phyloP scores from a whole-genome alignment of 371 early-diverging fungal species.

The Mortierella sp. region DNA sequence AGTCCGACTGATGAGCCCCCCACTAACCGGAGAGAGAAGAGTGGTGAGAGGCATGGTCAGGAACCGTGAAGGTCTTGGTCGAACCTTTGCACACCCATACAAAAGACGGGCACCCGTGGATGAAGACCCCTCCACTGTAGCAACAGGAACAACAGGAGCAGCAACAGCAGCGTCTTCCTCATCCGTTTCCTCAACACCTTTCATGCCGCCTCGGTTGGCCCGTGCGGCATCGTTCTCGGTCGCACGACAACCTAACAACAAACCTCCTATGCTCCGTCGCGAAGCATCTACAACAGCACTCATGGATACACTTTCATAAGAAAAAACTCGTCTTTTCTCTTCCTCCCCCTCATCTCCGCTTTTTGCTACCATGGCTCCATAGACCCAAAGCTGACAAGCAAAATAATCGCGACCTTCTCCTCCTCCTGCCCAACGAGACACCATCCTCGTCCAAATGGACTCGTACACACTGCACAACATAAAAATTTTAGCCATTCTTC shows the following conservation, averaged over 20 bases:
- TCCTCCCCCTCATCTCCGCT: no score
- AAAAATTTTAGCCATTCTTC: no score
- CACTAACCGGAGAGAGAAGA: neutral
- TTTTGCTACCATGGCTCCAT: no score
- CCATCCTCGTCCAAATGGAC: no score
- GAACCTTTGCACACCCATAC: no score
- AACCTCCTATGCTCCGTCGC: conserved; percentile 14
- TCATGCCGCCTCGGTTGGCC: conserved; percentile 8
- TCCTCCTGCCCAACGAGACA: no score
- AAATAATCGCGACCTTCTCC: no score
- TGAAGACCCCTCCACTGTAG: neutral
- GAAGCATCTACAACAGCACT: conserved; percentile 15
- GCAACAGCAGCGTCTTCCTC: neutral
- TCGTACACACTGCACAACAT: no score
- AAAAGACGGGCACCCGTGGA: neutral
- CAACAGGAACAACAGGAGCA: no score
- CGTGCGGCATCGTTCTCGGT: conserved; percentile 9
- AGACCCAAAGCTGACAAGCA: no score
- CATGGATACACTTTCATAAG: conserved; percentile 9
- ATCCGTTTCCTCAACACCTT: neutral
- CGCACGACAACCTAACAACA: neutral
- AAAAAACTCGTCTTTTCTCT: neutral
- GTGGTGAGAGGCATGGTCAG: neutral
- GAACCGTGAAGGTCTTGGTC: neutral
- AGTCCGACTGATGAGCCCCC: conserved; percentile 6